Evolutionary conservation across 169 alveolate genomes (phyloP).

Genomic region (Plasmodium adleri): DNA sequence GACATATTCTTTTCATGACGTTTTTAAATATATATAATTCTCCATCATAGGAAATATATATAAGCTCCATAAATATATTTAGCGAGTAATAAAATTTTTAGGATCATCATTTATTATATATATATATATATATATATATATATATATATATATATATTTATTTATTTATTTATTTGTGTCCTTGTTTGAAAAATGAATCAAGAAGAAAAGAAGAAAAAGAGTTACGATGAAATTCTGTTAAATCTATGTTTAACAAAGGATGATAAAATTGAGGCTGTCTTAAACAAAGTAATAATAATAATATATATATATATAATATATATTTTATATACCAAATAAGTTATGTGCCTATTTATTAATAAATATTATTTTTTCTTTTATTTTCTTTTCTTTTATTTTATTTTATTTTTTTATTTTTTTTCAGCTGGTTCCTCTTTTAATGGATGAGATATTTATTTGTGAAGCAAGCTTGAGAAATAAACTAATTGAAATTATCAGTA

Average conservation of each 20-base stretch:
- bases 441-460: slow-evolving; percentile 27
- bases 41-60: too few species aligned
- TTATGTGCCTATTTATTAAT: neutral
- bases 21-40: too few species aligned
- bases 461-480: slow-evolving; percentile 15
- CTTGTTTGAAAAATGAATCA: slow-evolving; percentile 27
- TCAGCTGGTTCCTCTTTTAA: slow-evolving; percentile 44
- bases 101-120: too few species aligned
- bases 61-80: too few species aligned
- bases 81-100: too few species aligned
- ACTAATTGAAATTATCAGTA: slow-evolving; percentile 40
- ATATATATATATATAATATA: neutral
- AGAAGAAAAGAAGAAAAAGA: slow-evolving; percentile 50
- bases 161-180: slow-evolving; percentile 13
- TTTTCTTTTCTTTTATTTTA: neutral
- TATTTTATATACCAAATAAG: neutral
- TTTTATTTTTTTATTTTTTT: too few species aligned
- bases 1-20: too few species aligned
- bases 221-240: slow-evolving; percentile 50
- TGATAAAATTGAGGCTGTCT: slow-evolving; percentile 61
- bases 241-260: slow-evolving; percentile 55
- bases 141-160: neutral
- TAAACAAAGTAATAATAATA: slow-evolving; percentile 36
- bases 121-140: neutral
- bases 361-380: neutral